Conservation (phyloP, 2,329 filamentous ascomycete genomes). For the Fusarium aywerte region DNA sequence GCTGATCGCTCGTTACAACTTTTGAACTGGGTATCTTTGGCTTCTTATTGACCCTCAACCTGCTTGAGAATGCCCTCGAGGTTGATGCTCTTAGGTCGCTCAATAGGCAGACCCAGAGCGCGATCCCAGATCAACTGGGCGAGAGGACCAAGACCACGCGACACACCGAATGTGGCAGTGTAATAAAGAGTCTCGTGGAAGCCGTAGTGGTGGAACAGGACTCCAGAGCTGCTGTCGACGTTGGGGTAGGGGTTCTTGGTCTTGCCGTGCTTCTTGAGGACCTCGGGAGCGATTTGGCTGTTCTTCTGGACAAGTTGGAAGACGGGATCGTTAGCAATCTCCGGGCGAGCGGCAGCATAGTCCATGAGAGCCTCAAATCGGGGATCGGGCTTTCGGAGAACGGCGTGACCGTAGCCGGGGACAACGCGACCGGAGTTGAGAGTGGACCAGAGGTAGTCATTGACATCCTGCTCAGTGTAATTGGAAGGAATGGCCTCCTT, state of each 20-base stretch:
- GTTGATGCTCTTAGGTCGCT: slow-evolving; percentile 98
- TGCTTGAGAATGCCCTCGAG: slow-evolving; percentile 83
- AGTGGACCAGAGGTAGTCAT: slow-evolving; percentile 93
- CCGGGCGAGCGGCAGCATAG: slow-evolving; percentile 85
- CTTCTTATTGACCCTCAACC: slow-evolving; percentile 59
- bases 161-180: slow-evolving; percentile 76
- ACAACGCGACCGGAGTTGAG: slow-evolving; percentile 96
- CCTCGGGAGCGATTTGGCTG: slow-evolving; percentile 87
- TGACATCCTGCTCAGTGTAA: slow-evolving; percentile 84
- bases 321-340: slow-evolving; percentile 87
- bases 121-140: slow-evolving; percentile 97
- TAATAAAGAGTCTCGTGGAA: slow-evolving; percentile 99
- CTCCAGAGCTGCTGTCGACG: slow-evolving; percentile 91
- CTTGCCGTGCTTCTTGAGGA: slow-evolving; percentile 96
- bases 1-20: slow-evolving; percentile 21
- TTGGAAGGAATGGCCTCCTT: slow-evolving; percentile 82
- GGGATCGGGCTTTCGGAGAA: slow-evolving; percentile 96
- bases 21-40: slow-evolving; percentile 32
- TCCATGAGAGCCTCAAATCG: slow-evolving; percentile 97
- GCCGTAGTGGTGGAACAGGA: slow-evolving; percentile 97
- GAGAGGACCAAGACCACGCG: slow-evolving; percentile 81
- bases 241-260: slow-evolving; percentile 98
- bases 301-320: slow-evolving; percentile 96
- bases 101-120: slow-evolving; percentile 91
- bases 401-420: slow-evolving; percentile 97